Base-by-base conservation (phyloP, 2,329 filamentous ascomycete genomes). In the Fusarium beomiforme region DNA sequence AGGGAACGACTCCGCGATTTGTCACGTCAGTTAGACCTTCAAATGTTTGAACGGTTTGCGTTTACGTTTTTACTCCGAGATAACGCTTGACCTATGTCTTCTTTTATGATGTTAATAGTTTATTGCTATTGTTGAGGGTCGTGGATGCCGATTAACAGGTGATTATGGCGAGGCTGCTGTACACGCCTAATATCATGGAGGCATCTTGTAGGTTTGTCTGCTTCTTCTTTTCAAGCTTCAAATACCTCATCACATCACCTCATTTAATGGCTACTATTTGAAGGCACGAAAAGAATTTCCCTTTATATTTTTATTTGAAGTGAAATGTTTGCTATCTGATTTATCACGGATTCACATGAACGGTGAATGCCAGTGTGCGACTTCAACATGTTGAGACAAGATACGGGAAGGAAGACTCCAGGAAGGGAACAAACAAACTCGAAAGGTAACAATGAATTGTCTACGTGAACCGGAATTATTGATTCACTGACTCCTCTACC, bases 111-210 rank as follows among this genome's bases (percentile, higher is more conserved):
- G 53, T 29, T 39, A 47, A 50, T 51, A 24, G 37, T 44, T 29
- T 44, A 43, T 56, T 39, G 33, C 19, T 54, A n/a, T 46, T 55
- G 46, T 34, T 43, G 8, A 26, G 39, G 56, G n/a, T 26, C 46
- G 34, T 31, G n/a, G 46, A 54, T 46, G 43, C 41, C 31, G 29
- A 51, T 19, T 23, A 50, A 14, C 33, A 51, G n/a, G 21, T 54
- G 44, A 31, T 44, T 46, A 54, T 60, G 34, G 39, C 64, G 24
- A 66, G 44, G 41, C 44, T 71, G 41, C 44, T 71, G 39, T 64
- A 51, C 54, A 21, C 31, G 36, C 50, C 46, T 55, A 33, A 21
- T 34, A 67, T 60, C 24, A 50, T 36, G 16, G 41, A 44, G 54
- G 41, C 14, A 69, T 49, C 24, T 59, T 43, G 39, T 31, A 51